These are phyloP conservation scores for Draba incana DNA, from an alignment of 345 rosid species.

Conservation along the genomic window DNA sequence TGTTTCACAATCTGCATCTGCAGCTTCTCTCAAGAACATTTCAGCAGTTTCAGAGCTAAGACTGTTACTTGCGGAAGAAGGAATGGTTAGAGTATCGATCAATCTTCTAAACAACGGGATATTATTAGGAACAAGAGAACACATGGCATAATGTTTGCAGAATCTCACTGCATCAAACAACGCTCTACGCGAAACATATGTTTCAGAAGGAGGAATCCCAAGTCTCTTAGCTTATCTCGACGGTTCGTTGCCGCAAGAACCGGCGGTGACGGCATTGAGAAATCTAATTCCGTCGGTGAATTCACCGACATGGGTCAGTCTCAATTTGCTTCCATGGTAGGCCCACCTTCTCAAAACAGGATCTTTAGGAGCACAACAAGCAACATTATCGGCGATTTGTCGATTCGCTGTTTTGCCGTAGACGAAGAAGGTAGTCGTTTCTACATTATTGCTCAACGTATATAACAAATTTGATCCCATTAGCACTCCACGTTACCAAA, in stretches of 20 bases:
- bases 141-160: conserved; percentile 92
- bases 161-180: conserved; percentile 85
- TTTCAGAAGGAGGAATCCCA: conserved; percentile 73
- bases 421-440: conserved; percentile 56
- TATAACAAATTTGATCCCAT: too few relatives aligned
- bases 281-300: conserved; percentile 70
- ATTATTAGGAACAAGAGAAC: conserved; percentile 71
- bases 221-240: conserved; percentile 76
- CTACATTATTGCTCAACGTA: too few relatives aligned
- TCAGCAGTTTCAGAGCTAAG: conserved; percentile 76
- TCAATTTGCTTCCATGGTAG: conserved; percentile 63
- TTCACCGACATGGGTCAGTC: conserved; percentile 50
- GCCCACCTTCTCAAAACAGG: conserved; percentile 79
- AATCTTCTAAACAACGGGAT: conserved; percentile 76
- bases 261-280: conserved; percentile 78
- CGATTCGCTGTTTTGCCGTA: conserved; percentile 58
- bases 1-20: conserved; percentile 80
- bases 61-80: conserved; percentile 75
- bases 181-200: conserved; percentile 57
- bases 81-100: conserved; percentile 64
- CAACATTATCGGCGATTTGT: conserved; percentile 79
- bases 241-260: conserved; percentile 81
- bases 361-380: conserved; percentile 78
- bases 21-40: conserved; percentile 81
- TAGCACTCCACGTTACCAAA: conserved; percentile 10